A percentile compares a stretch with the other conserved stretches of the same genome.
These are phyloP conservation scores for Lyophyllum decastes DNA, from an alignment of 768 basidiomycete species.

Conservation along the genomic window DNA sequence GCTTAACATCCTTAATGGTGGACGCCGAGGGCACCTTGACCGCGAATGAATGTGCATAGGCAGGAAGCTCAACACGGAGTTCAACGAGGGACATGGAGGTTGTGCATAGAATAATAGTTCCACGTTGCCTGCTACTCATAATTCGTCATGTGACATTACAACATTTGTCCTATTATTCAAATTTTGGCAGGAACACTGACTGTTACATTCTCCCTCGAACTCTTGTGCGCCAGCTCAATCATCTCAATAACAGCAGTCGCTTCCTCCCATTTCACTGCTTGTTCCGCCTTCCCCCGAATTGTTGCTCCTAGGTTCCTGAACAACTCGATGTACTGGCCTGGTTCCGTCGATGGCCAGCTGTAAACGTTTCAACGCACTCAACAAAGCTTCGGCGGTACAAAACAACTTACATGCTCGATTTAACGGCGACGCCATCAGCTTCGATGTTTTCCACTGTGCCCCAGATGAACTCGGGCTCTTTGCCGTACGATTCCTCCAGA, in stretches of 20 bases:
- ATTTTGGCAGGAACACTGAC: conserved; percentile 28
- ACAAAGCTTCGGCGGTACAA: neutral
- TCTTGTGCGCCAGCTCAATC: conserved; percentile 72
- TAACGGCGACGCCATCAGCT: conserved; percentile 43
- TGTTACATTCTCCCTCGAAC: conserved; percentile 58
- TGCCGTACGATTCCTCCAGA: conserved; percentile 50
- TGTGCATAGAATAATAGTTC: conserved; percentile 9
- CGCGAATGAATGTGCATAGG: conserved; percentile 67
- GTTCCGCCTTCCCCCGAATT: conserved; percentile 55
- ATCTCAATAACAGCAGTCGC: conserved; percentile 72
- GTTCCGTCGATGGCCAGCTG: conserved; percentile 65
- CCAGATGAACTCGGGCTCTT: conserved; percentile 63
- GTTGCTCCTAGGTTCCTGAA: conserved; percentile 68
- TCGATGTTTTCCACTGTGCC: conserved; percentile 61
- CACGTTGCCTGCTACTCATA: conserved; percentile 21
- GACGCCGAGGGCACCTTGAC: conserved; percentile 48
- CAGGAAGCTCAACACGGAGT: conserved; percentile 75
- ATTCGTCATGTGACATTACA: conserved; percentile 9
- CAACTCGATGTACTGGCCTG: conserved; percentile 60
- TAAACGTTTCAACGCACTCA: conserved; percentile 4
- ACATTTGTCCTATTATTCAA: conserved; percentile 1
- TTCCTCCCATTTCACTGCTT: conserved; percentile 73
- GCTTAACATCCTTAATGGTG: conserved; percentile 67
- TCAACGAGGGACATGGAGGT: conserved; percentile 42
- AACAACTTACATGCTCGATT: conserved; percentile 33